A percentile compares a stretch with the other conserved stretches of the same genome.
Conservation (phyloP, 129 eudicot species). For the Cynara cardunculus region DNA sequence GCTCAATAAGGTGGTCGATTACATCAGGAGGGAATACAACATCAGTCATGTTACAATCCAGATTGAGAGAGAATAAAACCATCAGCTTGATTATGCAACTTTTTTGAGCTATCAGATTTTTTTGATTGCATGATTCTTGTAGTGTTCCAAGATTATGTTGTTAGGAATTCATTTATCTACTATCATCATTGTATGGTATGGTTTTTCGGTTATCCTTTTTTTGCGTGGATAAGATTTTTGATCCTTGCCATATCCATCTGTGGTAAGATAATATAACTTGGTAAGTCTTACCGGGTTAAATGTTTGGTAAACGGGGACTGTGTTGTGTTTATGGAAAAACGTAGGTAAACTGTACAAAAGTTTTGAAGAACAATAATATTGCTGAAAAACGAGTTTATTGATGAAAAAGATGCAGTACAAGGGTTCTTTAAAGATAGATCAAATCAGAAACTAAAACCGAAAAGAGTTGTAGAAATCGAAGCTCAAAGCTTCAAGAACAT, state of each 20-base stretch:
- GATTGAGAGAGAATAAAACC: slow-evolving; percentile 37
- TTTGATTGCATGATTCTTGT: background rate
- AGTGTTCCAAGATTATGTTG: background rate
- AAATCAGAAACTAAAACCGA: background rate
- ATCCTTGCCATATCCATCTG: too few relatives aligned
- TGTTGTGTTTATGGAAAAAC: too few relatives aligned
- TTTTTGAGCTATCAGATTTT: background rate
- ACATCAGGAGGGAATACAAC: slow-evolving; percentile 56
- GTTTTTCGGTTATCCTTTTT: too few relatives aligned
- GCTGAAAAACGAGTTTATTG: too few relatives aligned
- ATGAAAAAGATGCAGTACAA: background rate
- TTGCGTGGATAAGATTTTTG: too few relatives aligned
- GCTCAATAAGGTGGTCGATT: slow-evolving; percentile 59
- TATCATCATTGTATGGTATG: too few relatives aligned
- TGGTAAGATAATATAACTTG: too few relatives aligned
- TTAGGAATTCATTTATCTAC: background rate
- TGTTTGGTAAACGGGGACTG: too few relatives aligned
- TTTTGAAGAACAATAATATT: too few relatives aligned
- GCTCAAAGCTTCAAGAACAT: slow-evolving; percentile 8
- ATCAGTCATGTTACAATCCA: slow-evolving; percentile 72
- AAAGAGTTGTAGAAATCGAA: background rate
- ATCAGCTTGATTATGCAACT: background rate
- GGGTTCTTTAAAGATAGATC: background rate
- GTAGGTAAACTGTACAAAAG: too few relatives aligned
- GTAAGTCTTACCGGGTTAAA: too few relatives aligned